Evolutionary conservation across 352 stramenopile genomes (phyloP), one percentile per base, ranked within the genome.

Genomic region (Sclerospora graminicola): DNA sequence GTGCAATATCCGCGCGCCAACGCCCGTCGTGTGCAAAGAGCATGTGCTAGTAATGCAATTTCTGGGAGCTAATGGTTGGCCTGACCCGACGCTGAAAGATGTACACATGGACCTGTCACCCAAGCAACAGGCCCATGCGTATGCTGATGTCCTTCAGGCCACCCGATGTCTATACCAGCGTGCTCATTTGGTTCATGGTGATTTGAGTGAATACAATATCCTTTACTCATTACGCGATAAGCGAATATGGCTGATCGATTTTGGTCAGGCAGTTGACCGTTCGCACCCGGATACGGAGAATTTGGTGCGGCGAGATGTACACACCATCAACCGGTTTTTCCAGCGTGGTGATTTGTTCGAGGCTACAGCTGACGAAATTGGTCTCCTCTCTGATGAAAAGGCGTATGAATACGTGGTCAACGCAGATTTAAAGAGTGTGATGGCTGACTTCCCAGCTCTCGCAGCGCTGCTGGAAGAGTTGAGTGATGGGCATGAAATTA

Each of bases 121-220:
- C 16, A 67, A 54, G 54, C 76, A 75, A 39, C 58, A 82, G 42
- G 45, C 51, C 8, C 62, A 72, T 28, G 53, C 58, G 6, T 87
- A 84, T 48, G 65, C 66, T 18, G 67, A 87, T 19, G 46, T 82
- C 20, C 48, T 87, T 14, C 46, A 64, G 28, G 56, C 68, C 1
- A 69, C 59, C 4, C 67, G 67, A 28, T 51, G 38, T 45, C 47
- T 87, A 5, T 87, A 66, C 45, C 75, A 84, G 20, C 39, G 60
- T 8, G 71, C 57, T 4, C 66, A 68, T 38, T 54, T 87, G 26
- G 67, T 87, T 0, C 75, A 87, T 29, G 66, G 63, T 8, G 75
- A 87, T 32, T 59, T 87, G 48, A 84, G 71, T 52, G 75, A 87
- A 54, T 96, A 96, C 68, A 97, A 97, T 53, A 83, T 97, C 14